Conservation (phyloP, 2,329 filamentous ascomycete species). For the Hirsutella thompsonii region DNA sequence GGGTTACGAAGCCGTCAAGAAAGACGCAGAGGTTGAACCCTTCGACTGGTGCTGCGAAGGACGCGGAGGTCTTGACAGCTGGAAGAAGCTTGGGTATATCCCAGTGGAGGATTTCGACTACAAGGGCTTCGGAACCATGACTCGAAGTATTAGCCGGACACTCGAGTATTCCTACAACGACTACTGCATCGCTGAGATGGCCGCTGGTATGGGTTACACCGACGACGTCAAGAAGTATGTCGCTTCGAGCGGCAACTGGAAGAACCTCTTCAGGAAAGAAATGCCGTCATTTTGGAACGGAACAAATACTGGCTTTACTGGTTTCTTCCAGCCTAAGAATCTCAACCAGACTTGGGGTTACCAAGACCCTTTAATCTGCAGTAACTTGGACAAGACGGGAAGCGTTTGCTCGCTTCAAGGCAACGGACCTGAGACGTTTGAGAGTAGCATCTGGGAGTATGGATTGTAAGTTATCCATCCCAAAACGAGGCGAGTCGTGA, state of each 20-base stretch:
- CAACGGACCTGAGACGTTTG: constrained; percentile 56
- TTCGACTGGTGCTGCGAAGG: constrained; percentile 58
- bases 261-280: constrained; percentile 48
- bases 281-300: constrained; percentile 45
- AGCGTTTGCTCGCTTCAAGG: constrained; percentile 48
- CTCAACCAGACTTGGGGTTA: constrained; percentile 55
- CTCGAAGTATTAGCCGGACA: constrained; percentile 57
- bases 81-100: constrained; percentile 61
- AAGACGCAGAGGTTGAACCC: constrained; percentile 60
- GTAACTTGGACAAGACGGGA: constrained; percentile 32
- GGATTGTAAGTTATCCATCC: constrained; percentile 39
- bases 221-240: constrained; percentile 47
- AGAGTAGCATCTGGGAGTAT: constrained; percentile 62
- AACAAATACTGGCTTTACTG: constrained; percentile 49
- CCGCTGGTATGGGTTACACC: constrained; percentile 38
- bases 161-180: constrained; percentile 72
- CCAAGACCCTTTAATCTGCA: constrained; percentile 56
- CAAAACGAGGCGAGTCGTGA: too few relatives aligned
- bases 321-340: constrained; percentile 59
- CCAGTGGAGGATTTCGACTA: constrained; percentile 56
- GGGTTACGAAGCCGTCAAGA: constrained; percentile 58
- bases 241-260: constrained; percentile 49
- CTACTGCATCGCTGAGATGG: constrained; percentile 54
- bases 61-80: constrained; percentile 56
- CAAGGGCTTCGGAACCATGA: constrained; percentile 55